phyloP scores from a whole-genome alignment of 2,329 filamentous ascomycete species.

The Fusarium chuoi region DNA sequence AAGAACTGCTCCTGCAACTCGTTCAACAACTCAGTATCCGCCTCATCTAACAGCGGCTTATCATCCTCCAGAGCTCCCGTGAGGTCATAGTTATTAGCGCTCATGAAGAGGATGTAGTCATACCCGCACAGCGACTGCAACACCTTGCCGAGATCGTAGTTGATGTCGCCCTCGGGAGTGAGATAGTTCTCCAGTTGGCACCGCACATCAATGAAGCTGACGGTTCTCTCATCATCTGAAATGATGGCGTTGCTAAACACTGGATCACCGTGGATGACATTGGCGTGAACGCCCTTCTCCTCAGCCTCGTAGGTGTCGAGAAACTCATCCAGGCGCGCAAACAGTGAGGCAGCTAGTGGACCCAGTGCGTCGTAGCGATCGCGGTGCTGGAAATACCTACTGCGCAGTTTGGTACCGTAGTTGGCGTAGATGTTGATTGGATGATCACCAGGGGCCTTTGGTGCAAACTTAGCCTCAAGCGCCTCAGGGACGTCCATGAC shows the following conservation, averaged over 20 bases:
- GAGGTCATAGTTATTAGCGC: neutral
- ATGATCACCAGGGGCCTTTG: neutral
- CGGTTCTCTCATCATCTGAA: neutral
- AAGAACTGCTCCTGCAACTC: neutral
- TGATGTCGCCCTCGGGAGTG: neutral
- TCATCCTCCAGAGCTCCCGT: neutral
- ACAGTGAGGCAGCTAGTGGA: neutral
- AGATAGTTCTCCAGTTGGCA: neutral
- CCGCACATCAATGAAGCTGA: neutral
- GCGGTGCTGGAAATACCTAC: neutral
- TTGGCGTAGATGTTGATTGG: neutral
- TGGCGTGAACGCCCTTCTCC: neutral
- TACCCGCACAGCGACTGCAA: neutral
- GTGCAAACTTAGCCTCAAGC: neutral
- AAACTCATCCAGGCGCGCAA: neutral
- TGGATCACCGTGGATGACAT: neutral
- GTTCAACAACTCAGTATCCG: neutral
- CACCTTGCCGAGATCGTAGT: neutral
- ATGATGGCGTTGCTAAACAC: neutral
- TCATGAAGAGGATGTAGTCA: neutral
- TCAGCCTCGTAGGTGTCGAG: neutral
- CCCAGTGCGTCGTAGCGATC: neutral
- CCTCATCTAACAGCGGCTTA: neutral
- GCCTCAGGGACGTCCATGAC: neutral
- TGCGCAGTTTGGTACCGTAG: neutral